Base-by-base conservation (phyloP, 371 early-diverging fungal genomes). In the Mortierella sp. region DNA sequence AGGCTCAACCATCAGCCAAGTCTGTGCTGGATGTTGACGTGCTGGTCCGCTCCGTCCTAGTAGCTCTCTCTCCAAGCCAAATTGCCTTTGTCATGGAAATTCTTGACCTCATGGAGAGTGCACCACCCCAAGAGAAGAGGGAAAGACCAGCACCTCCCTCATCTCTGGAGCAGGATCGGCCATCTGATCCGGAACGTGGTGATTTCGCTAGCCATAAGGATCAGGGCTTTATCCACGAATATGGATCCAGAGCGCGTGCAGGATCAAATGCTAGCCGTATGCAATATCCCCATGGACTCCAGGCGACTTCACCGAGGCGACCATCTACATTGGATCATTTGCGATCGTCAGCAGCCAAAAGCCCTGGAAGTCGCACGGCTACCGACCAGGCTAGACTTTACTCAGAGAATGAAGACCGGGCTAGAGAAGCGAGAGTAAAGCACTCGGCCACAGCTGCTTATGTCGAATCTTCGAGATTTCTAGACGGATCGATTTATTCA, bases 31-130 rank as follows among this genome's bases (percentile, higher is more conserved):
- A 80, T 37, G 63, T 82, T 14, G 80, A 80, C 43, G 70, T 80
- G 15, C 58, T 64, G 57, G 48, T 82, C 16, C 62, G 61, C 28
- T 72, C 80, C 2, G 60, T 82, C 11, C 72, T 80, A 28, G 57
- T 80, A 12, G 80, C 68, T 7, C 57, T 82, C 25, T 75, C 80
- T 3, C 82, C 82, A 18, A 75, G 62, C 19, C 82, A 82, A 37
- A 60, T 82, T 25, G 80, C 72, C 7, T 82, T 74, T 61, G 47
- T 82, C 21, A 59, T 71, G 30, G 82, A 82, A 37, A 69, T 82
- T 4, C 72, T 75, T 21, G 57, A 58, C 23, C 16, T 75, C 11
- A 75, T 72, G 62, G 67, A 64, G 1, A 51, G 57, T 28, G 66
- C 64, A 6, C 52, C 68, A 19, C 21, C 52, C 14, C 19, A 26